Evolutionary conservation across 2,329 filamentous ascomycete genomes (phyloP).

Genomic region (Rhexocercosporidium sp.): DNA sequence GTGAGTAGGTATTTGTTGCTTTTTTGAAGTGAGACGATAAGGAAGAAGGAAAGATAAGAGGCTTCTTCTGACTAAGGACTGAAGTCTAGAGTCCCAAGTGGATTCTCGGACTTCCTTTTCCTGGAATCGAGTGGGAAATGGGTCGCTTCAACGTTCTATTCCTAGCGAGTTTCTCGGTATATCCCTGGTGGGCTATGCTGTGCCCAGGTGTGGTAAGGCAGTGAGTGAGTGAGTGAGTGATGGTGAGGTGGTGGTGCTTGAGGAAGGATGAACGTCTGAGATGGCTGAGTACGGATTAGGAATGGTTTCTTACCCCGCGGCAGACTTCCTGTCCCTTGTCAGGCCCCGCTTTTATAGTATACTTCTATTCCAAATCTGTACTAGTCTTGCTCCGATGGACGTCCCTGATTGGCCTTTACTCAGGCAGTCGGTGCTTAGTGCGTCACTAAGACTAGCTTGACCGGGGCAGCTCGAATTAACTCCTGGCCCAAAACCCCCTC

Average conservation of each 20-base stretch:
- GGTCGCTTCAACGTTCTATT: background rate
- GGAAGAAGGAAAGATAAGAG: background rate
- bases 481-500: background rate
- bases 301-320: background rate
- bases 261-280: too few relatives aligned
- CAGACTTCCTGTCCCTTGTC: background rate
- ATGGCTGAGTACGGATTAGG: too few relatives aligned
- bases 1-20: background rate
- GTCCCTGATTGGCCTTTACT: background rate
- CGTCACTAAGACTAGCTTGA: background rate
- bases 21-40: background rate
- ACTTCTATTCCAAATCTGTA: background rate
- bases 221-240: background rate
- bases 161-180: too few relatives aligned
- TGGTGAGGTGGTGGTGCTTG: background rate
- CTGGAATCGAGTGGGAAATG: too few relatives aligned
- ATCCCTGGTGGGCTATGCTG: too few relatives aligned
- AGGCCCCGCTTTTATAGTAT: background rate
- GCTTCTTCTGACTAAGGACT: too few relatives aligned
- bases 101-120: too few relatives aligned
- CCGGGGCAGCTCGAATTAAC: slow-evolving; percentile 1
- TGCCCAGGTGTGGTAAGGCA: too few relatives aligned
- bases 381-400: background rate
- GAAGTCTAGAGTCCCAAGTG: too few relatives aligned
- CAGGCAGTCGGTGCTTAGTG: background rate